Evolutionary conservation across 768 basidiomycete genomes (phyloP).

Genomic region (Suillus lakei): DNA sequence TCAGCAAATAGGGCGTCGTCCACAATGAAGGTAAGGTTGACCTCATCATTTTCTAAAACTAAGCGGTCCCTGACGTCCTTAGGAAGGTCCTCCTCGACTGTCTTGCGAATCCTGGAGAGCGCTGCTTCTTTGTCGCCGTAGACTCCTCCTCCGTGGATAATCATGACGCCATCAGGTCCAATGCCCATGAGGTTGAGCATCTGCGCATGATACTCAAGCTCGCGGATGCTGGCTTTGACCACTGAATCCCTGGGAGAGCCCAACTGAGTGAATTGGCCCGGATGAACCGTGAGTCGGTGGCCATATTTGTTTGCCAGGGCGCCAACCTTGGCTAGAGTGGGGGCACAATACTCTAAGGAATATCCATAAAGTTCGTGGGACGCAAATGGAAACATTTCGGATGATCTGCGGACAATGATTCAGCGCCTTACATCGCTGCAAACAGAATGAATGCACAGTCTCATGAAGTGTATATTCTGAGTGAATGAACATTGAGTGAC

Average conservation of each 20-base stretch:
- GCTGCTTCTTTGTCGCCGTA: constrained; percentile 82
- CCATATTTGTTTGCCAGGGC: constrained; percentile 69
- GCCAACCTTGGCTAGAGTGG: constrained; percentile 60
- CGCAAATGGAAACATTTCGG: constrained; percentile 93
- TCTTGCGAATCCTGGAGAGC: constrained; percentile 72
- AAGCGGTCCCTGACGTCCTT: constrained; percentile 70
- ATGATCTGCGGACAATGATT: constrained; percentile 49
- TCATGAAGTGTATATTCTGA: constrained; percentile 81
- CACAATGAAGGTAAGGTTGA: constrained; percentile 30
- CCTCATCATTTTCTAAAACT: constrained; percentile 96
- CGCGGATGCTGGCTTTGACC: constrained; percentile 74
- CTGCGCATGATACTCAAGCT: constrained; percentile 86
- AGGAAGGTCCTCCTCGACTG: constrained; percentile 62
- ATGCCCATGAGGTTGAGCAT: constrained; percentile 87
- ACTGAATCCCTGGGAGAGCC: constrained; percentile 81
- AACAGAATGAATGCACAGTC: constrained; percentile 46
- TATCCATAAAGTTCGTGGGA: constrained; percentile 84
- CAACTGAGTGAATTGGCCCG: constrained; percentile 85
- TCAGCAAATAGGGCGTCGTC: background rate
- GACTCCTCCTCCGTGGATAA: constrained; percentile 85
- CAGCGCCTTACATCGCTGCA: background rate
- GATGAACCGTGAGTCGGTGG: constrained; percentile 85
- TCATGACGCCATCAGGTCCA: constrained; percentile 85
- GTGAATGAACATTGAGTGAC: background rate
- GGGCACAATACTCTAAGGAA: constrained; percentile 72